A percentile compares a stretch with the other conserved stretches of the same genome.
These are phyloP conservation scores for Tephrocybe sp. DNA, from an alignment of 768 basidiomycete genomes.

Conservation along the genomic window DNA sequence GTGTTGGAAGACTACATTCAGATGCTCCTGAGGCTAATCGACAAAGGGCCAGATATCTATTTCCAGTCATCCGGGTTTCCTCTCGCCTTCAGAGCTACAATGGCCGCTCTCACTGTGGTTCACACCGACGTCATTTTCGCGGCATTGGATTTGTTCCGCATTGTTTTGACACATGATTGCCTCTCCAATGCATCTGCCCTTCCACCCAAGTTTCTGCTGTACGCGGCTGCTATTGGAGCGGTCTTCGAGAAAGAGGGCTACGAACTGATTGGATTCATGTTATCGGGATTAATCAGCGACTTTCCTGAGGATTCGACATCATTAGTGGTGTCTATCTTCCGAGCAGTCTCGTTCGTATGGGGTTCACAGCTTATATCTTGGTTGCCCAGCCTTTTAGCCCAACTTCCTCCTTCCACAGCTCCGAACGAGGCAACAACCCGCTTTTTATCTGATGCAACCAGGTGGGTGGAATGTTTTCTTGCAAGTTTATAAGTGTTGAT, in stretches of 20 bases:
- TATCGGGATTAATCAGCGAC: slow-evolving; percentile 78
- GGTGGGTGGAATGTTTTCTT: slow-evolving; percentile 45
- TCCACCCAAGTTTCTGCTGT: slow-evolving; percentile 60
- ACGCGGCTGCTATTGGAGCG: slow-evolving; percentile 57
- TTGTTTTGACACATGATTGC: slow-evolving; percentile 72
- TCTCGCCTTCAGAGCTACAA: slow-evolving; percentile 68
- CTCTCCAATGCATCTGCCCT: slow-evolving; percentile 42
- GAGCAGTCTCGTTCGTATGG: slow-evolving; percentile 66
- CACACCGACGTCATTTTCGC: slow-evolving; percentile 81
- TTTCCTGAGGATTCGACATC: slow-evolving; percentile 86
- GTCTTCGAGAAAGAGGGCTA: slow-evolving; percentile 71
- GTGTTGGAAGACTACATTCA: slow-evolving; percentile 95
- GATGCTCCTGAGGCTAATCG: slow-evolving; percentile 66
- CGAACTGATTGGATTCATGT: slow-evolving; percentile 62
- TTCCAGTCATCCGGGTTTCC: slow-evolving; percentile 80
- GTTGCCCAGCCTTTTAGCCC: slow-evolving; percentile 69
- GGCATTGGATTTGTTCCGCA: slow-evolving; percentile 76
- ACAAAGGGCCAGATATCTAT: slow-evolving; percentile 69
- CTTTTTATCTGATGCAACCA: slow-evolving; percentile 73
- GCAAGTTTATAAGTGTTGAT: background rate
- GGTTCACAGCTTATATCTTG: slow-evolving; percentile 65
- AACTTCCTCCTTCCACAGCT: slow-evolving; percentile 57
- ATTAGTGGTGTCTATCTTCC: slow-evolving; percentile 73
- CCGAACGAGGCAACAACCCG: slow-evolving; percentile 64
- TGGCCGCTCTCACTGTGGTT: slow-evolving; percentile 80